Conservation (phyloP, 2,329 filamentous ascomycete species). For the Penicillium sp. region DNA sequence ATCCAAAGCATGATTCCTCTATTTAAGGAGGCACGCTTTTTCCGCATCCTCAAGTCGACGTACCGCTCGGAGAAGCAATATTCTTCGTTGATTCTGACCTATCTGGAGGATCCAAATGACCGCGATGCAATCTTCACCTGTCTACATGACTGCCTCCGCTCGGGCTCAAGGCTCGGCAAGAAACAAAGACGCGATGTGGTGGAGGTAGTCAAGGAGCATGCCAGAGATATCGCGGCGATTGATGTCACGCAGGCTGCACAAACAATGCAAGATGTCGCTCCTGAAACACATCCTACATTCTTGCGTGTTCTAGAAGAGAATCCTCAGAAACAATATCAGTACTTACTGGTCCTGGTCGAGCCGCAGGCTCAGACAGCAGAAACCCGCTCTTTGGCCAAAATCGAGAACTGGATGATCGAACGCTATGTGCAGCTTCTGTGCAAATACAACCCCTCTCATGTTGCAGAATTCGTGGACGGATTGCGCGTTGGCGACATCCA, state of each 20-base stretch:
- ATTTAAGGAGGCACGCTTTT: constrained; percentile 79
- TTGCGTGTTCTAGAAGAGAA: constrained; percentile 62
- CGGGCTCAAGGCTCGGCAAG: constrained; percentile 60
- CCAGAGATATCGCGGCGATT: constrained; percentile 65
- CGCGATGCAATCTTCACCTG: constrained; percentile 74
- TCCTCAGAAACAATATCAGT: constrained; percentile 68
- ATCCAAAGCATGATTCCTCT: constrained; percentile 71
- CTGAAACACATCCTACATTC: constrained; percentile 65
- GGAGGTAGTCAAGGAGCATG: constrained; percentile 63
- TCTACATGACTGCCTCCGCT: constrained; percentile 70
- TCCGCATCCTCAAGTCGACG: constrained; percentile 84
- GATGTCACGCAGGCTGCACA: constrained; percentile 65
- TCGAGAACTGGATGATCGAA: constrained; percentile 67
- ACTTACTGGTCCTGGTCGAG: constrained; percentile 74
- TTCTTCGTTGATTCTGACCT: constrained; percentile 72
- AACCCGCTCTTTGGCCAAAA: constrained; percentile 29
- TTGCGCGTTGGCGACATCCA: constrained; percentile 75
- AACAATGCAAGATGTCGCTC: constrained; percentile 61
- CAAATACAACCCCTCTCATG: constrained; percentile 73
- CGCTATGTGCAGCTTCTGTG: constrained; percentile 91
- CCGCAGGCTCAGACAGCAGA: constrained; percentile 47
- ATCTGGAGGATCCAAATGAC: constrained; percentile 81
- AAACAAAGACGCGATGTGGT: constrained; percentile 74
- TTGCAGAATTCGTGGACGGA: constrained; percentile 77
- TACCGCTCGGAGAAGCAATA: constrained; percentile 80